These are phyloP conservation scores for Solioccasus polychromus DNA, from an alignment of 768 basidiomycete genomes.

Conservation along the genomic window DNA sequence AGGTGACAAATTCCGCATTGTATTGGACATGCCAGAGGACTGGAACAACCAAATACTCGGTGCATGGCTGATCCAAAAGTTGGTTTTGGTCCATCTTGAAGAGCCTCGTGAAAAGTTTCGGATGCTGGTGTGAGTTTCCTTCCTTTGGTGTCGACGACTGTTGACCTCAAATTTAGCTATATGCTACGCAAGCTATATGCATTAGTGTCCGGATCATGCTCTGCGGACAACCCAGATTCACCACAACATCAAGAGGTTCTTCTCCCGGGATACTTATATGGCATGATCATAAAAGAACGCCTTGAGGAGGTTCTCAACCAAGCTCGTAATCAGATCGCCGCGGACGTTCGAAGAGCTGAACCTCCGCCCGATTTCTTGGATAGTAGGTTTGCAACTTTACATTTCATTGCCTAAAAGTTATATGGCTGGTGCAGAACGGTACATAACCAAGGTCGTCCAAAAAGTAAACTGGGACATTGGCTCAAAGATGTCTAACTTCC, in stretches of 20 bases:
- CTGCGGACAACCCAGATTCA: slow-evolving; percentile 96
- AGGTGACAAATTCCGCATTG: slow-evolving; percentile 94
- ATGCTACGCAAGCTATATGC: slow-evolving; percentile 97
- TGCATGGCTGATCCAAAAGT: slow-evolving; percentile 74
- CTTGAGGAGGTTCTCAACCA: slow-evolving; percentile 84
- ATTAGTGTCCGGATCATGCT: slow-evolving; percentile 84
- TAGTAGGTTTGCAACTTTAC: slow-evolving; percentile 47
- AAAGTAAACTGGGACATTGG: slow-evolving; percentile 93
- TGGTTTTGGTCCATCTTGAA: slow-evolving; percentile 88
- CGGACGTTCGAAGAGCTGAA: slow-evolving; percentile 75
- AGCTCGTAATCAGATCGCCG: slow-evolving; percentile 63
- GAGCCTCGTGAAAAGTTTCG: slow-evolving; percentile 91
- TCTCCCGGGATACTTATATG: slow-evolving; percentile 87
- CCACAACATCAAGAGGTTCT: slow-evolving; percentile 98
- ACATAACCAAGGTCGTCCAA: slow-evolving; percentile 70
- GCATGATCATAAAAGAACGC: slow-evolving; percentile 97
- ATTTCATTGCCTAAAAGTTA: slow-evolving; percentile 6
- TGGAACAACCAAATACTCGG: slow-evolving; percentile 85
- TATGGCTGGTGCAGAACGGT: slow-evolving; percentile 56
- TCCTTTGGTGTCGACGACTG: neutral
- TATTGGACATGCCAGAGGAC: slow-evolving; percentile 88
- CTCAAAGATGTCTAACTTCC: slow-evolving; percentile 84
- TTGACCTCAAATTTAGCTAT: slow-evolving; percentile 55
- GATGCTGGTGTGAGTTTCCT: slow-evolving; percentile 69
- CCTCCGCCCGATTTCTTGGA: slow-evolving; percentile 83